Conservation (phyloP, 2,329 filamentous ascomycete genomes). For the Alternaria sp. region DNA sequence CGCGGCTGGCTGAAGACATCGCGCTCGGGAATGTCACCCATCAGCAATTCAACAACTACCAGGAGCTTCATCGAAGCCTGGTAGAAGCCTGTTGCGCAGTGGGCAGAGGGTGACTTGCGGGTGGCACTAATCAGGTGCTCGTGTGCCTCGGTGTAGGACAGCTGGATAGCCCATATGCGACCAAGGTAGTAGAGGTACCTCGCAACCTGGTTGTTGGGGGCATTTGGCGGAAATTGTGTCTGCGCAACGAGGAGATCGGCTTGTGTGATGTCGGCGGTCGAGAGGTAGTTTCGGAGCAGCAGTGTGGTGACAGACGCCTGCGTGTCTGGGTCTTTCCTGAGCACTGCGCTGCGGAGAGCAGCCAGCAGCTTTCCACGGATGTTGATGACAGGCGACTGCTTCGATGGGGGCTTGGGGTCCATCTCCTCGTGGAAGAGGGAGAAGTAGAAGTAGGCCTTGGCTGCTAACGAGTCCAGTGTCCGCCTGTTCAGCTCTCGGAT, state of each 20-base stretch:
- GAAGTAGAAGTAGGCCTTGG: conserved; percentile 98
- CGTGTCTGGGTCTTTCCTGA: conserved; percentile 97
- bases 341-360: conserved; percentile 90
- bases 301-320: conserved; percentile 95
- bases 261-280: conserved; percentile 95
- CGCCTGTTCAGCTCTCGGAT: conserved; percentile 90
- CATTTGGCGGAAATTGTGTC: conserved; percentile 91
- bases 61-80: conserved; percentile 97
- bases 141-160: conserved; percentile 96
- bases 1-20: conserved; percentile 89
- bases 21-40: conserved; percentile 98
- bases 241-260: conserved; percentile 95
- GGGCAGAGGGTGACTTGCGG: conserved; percentile 90
- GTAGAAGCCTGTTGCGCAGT: conserved; percentile 90
- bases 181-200: conserved; percentile 97
- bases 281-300: conserved; percentile 92
- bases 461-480: conserved; percentile 90
- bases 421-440: conserved; percentile 94
- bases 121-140: conserved; percentile 92
- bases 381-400: conserved; percentile 83
- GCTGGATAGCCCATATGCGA: conserved; percentile 93
- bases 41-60: conserved; percentile 92
- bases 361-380: conserved; percentile 87
- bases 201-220: conserved; percentile 97
- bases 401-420: conserved; percentile 84